These are phyloP conservation scores for Dactylellina leptospora DNA, from an alignment of 2,329 filamentous ascomycete species.

Conservation along the genomic window DNA sequence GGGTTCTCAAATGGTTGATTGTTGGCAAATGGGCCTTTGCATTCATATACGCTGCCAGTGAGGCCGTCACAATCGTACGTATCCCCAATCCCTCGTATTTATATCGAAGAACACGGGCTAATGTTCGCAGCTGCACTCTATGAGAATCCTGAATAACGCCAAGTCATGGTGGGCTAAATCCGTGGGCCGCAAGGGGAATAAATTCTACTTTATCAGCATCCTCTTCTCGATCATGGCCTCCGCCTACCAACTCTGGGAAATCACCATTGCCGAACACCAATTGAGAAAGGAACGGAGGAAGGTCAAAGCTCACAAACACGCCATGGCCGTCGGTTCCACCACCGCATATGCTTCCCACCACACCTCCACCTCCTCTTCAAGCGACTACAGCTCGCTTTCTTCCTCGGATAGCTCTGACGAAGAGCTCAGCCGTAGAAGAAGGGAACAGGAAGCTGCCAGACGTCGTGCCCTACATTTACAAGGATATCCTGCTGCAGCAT, in stretches of 20 bases:
- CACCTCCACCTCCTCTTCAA: not conserved
- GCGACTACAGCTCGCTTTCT: not conserved
- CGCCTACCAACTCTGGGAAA: slow-evolving; percentile 47
- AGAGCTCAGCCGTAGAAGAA: not conserved
- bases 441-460: slow-evolving; percentile 13
- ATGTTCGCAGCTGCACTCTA: slow-evolving; percentile 35
- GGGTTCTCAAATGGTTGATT: slow-evolving; percentile 48
- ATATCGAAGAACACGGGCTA: not conserved
- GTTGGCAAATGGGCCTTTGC: slow-evolving; percentile 51
- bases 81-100: not conserved
- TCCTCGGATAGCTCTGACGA: slow-evolving; percentile 14
- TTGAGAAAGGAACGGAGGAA: slow-evolving; percentile 31
- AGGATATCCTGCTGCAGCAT: slow-evolving; percentile 13
- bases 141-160: slow-evolving; percentile 33
- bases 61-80: slow-evolving; percentile 47
- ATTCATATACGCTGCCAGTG: slow-evolving; percentile 44
- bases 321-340: slow-evolving; percentile 16
- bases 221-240: slow-evolving; percentile 47
- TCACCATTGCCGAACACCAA: slow-evolving; percentile 23
- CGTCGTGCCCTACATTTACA: slow-evolving; percentile 19
- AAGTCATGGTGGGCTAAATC: slow-evolving; percentile 42
- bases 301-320: slow-evolving; percentile 25
- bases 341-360: slow-evolving; percentile 18
- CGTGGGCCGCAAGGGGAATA: slow-evolving; percentile 34
- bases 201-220: slow-evolving; percentile 49